A percentile compares a stretch with the other conserved stretches of the same genome.
Evolutionary conservation across 208 protist species (phyloP).

Genomic region (Phytomonas sp.): DNA sequence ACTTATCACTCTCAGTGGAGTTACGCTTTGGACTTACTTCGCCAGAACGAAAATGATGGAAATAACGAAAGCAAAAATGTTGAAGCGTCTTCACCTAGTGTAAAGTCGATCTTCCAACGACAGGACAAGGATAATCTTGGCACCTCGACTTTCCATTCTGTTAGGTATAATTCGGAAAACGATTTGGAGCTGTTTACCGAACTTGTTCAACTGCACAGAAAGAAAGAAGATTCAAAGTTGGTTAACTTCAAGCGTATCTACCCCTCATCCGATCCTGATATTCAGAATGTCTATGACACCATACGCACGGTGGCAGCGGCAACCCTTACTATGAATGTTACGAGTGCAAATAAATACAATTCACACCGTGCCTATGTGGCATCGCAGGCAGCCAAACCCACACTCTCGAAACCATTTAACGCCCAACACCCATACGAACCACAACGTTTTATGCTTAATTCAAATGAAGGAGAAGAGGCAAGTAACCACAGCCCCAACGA

Average conservation of each 20-base stretch:
- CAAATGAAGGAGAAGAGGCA: neutral
- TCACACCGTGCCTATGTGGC: neutral
- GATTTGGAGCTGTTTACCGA: neutral
- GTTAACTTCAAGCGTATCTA: slow-evolving; percentile 78
- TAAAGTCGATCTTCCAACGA: neutral
- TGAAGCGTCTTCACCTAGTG: neutral
- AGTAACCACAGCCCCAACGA: neutral
- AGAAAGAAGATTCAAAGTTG: slow-evolving; percentile 69
- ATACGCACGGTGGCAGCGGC: slow-evolving; percentile 17
- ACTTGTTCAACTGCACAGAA: slow-evolving; percentile 12
- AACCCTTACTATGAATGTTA: neutral
- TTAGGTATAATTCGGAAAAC: neutral
- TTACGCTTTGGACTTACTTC: neutral
- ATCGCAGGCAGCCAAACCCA: neutral
- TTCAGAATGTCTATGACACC: slow-evolving; percentile 63
- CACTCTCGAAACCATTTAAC: neutral
- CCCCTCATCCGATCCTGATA: slow-evolving; percentile 43
- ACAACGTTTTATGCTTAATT: neutral
- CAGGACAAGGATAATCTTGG: neutral
- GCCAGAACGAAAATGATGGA: neutral
- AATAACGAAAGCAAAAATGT: neutral
- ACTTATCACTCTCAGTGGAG: neutral
- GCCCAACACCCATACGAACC: neutral
- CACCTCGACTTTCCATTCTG: neutral
- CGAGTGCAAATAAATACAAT: neutral